Base-by-base conservation (phyloP, 257 asterid species). In the Apocynum venetum region DNA sequence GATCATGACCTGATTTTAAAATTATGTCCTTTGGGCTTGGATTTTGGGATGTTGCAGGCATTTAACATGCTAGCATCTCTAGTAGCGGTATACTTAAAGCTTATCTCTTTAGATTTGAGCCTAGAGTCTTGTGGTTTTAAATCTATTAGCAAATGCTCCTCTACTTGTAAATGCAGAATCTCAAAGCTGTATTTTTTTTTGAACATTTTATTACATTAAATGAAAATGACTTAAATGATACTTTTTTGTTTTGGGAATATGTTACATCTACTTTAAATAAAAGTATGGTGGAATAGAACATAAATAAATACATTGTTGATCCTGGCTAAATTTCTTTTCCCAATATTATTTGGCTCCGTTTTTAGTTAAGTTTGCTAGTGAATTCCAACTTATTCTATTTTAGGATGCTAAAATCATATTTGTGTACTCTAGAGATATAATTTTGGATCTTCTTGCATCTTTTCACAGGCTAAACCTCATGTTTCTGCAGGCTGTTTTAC, bases 401-500 rank as follows among this genome's bases (percentile, higher is more conserved):
- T 10, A 20, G 47, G 2, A 10, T 31, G 25, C 31, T 40, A 31
- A 46, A 31, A 59, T 57, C 0, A 10, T 43, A 43, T 35, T 47
- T 35, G 0, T 71, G 7, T 10, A 8, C 71, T 71, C 71, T 48
- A 11, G 65, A 35, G 72, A 64, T 78, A 35, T 74, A 43, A 56
- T 15, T 59, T 70, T 47, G 63, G 15, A 40, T 47, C 25, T 48
- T 74, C 19, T 77, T 12, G 10, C 66, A 46, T 55, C 38, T 49
- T 49, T 63, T 8, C 1, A 19, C 14, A 12, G 7, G 8, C 31
- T 41, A 72, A 81, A 59, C 43, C 57, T 80, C 73, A 66, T 78
- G 77, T 78, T 77, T 59, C 63, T 84, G 83, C 85, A 92, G 98
- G 85, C 77, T 69, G 81, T 91, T 86, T 84, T 93, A 80, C 92